Evolutionary conservation across 2,329 filamentous ascomycete species (phyloP), one percentile per base, ranked within the genome.

Genomic region (Scleromitrula shiraiana): DNA sequence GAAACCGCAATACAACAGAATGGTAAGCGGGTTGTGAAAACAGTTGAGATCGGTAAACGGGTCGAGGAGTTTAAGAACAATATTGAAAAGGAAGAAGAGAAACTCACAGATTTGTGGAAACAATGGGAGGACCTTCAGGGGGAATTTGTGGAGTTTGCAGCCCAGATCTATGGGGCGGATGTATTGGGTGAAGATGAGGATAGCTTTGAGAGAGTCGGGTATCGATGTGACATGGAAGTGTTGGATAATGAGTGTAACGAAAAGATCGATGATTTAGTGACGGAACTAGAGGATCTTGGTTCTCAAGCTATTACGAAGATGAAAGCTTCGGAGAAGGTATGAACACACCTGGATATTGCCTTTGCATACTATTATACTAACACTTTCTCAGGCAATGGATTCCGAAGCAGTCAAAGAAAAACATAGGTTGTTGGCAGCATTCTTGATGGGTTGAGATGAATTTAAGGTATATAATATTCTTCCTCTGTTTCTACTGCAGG

Each of bases 291-390:
- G 29, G 50, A 50, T 3, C 32, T 59, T 24, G 41, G 51, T 7
- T n/a, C 10, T 14, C 43, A 54, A 9, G 32, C 41, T 32, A 22
- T 59, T 39, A 40, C 58, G 40, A 58, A 55, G 43, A 54, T 58
- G 51, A 58, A 59, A 32, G 42, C 40, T 49, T 55, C 58, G 22
- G 61, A 63, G 45, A 60, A 58, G 55, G 61, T 61, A 52, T 15
- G 49, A 29, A 17, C 12, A 20, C 5, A 3, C 7, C 19, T 7
- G 6, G 10, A 10, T 15, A 24, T 20, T 29, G 1, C 10, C 12
- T 24, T 2, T 37, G n/a, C 5, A 19, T n/a, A 17, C 19, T 19
- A n/a, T 5, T 4, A 8, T 52, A 10, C n/a, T 49, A 19, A 42
- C 7, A 27, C n/a, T 23, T 20, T 30, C 35, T 29, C 9, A 59